Conservation (phyloP, 148 eudicot species). For the Agrostemma githago region DNA sequence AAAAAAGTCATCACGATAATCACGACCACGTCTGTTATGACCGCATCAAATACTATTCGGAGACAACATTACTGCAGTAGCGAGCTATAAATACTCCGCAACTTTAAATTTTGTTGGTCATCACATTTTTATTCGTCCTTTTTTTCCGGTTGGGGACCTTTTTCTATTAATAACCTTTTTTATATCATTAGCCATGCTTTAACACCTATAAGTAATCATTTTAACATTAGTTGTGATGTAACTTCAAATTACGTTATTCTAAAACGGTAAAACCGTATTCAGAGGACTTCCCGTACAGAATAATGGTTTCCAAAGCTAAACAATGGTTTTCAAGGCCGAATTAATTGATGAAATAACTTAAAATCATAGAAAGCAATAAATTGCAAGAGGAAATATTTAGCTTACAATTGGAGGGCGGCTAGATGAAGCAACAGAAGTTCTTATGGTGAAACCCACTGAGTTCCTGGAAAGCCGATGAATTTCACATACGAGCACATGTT, state of each 20-base stretch:
- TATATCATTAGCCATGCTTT: background rate
- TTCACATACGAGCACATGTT: background rate
- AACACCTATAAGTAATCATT: no score
- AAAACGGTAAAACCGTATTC: no score
- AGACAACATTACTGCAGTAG: background rate
- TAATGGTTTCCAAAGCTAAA: background rate
- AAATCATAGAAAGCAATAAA: background rate
- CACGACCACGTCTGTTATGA: background rate
- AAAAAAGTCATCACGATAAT: background rate
- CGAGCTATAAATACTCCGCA: background rate
- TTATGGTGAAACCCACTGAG: constrained; percentile 17
- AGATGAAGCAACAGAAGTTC: constrained; percentile 33
- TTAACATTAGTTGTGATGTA: background rate
- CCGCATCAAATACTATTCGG: background rate
- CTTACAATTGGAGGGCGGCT: constrained; percentile 38
- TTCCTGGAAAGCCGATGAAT: constrained; percentile 26
- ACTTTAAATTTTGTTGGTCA: background rate
- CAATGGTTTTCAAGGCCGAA: background rate
- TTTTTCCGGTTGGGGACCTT: background rate
- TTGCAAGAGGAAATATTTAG: constrained; percentile 12
- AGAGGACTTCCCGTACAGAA: background rate
- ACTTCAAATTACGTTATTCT: background rate
- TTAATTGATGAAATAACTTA: background rate
- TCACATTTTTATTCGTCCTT: background rate
- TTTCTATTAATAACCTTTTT: background rate